Percentiles rank a stretch among this genome's conserved stretches.
These are phyloP conservation scores for Haematococcus sp. DNA, from an alignment of 139 green algal species.

Conservation along the genomic window DNA sequence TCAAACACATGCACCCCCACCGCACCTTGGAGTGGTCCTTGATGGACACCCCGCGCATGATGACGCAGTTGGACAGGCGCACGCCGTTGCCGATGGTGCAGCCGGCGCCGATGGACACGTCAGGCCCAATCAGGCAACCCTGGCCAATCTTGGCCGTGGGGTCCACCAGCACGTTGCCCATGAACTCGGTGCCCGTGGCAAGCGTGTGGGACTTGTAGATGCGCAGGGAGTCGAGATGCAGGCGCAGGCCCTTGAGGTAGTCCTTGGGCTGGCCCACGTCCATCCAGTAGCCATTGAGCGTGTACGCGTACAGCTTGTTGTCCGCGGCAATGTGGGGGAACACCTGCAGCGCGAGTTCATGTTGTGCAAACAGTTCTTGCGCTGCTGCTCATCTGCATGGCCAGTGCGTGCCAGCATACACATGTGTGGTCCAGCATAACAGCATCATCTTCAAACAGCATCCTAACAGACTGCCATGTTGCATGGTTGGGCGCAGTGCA, in stretches of 20 bases:
- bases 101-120: constrained; percentile 73
- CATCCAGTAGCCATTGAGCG: constrained; percentile 97
- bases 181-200: constrained; percentile 45
- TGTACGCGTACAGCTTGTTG: constrained; percentile 83
- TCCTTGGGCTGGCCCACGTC: constrained; percentile 96
- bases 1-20: too few species aligned
- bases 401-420: too few species aligned
- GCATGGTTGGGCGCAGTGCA: too few species aligned
- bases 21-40: constrained; percentile 56
- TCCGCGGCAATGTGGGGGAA: constrained; percentile 91
- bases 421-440: too few species aligned
- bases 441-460: too few species aligned
- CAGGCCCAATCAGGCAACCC: constrained; percentile 76
- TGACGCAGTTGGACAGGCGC: constrained; percentile 82
- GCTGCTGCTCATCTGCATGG: too few species aligned
- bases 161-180: constrained; percentile 75
- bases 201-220: constrained; percentile 53
- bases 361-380: too few species aligned
- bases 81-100: constrained; percentile 91
- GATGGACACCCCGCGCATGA: constrained; percentile 80
- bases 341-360: constrained; percentile 27
- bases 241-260: constrained; percentile 78
- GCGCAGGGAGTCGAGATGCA: constrained; percentile 85
- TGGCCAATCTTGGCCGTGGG: constrained; percentile 76
- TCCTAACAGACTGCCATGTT: too few species aligned